These are phyloP conservation scores for Senecio squalidus DNA, from an alignment of 140 eudicot genomes.

Conservation along the genomic window DNA sequence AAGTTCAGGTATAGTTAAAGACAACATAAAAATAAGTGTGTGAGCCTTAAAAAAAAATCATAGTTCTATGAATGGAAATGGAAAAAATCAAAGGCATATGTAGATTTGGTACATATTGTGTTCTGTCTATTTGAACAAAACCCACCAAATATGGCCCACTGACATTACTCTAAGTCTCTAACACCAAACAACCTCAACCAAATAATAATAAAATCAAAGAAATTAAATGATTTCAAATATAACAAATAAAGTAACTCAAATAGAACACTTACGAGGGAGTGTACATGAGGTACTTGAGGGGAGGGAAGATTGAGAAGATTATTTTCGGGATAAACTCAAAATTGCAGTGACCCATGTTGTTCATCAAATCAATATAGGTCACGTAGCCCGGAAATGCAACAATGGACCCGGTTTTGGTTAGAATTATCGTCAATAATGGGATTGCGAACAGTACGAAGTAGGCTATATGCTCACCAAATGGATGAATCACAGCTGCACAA, in stretches of 20 bases:
- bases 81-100: too few species aligned
- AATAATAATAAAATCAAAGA: too few species aligned
- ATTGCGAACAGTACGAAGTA: neutral
- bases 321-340: slow-evolving; percentile 6
- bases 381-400: neutral
- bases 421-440: neutral
- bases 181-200: neutral
- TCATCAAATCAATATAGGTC: slow-evolving; percentile 10
- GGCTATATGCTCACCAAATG: slow-evolving; percentile 7
- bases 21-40: too few species aligned
- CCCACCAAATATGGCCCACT: neutral
- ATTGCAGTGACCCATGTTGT: slow-evolving; percentile 11
- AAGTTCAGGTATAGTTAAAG: too few species aligned
- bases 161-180: too few species aligned
- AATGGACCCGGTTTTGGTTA: neutral
- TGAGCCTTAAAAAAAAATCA: too few species aligned
- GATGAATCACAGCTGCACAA: slow-evolving; percentile 14
- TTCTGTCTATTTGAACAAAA: too few species aligned
- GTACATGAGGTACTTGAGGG: slow-evolving; percentile 16
- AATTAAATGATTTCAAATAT: too few species aligned
- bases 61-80: too few species aligned
- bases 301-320: slow-evolving; percentile 2
- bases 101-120: too few species aligned
- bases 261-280: slow-evolving; percentile 22
- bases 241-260: too few species aligned